Evolutionary conservation across 192 early-diverging fungal species (phyloP), one percentile per base, ranked within the genome.

Genomic region (Rhizophlyctis rosea): DNA sequence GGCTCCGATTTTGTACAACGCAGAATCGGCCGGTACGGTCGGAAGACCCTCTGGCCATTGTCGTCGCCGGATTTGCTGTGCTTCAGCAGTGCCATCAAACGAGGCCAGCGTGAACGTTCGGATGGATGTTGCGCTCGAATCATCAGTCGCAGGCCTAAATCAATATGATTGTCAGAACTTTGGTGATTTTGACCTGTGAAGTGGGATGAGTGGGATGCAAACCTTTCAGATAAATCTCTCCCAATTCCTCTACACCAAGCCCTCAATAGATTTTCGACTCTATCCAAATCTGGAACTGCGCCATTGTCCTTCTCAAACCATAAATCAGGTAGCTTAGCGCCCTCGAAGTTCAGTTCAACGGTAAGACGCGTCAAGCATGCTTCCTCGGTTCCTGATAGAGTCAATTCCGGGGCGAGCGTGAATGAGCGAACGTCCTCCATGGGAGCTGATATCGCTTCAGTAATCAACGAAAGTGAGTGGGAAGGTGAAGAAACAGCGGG

Each of bases 1-100:
- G 3, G 62, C 35, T 11, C 79, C 76, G 50, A 81, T 30, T 29
- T 74, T 77, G 52, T 75, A 73, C 33, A 81, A 47, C 31, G 55
- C 21, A 11, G 75, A 71, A 36, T 55, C 62, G 52, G 75, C 48
- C 3, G 70, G 57, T 32, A 66, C 58, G 18, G 57, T 36, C 23
- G 71, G 70, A 36, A 65, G 53, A 7, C 55, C 66, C 23, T 55
- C 66, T 3, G 65, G 70, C 64, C 67, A 65, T 65, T 54, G 39
- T 44, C 39, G 39, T 18, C 39, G 39, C 29, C 14, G 62, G 27
- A 34, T 34, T 16, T 32, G 35, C 3, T 35, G 34, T 29, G 57
- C 25, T 24, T 25, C 31, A 7, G 50, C 21, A n/a, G 35, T 21
- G 31, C 35, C 55, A 4, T 64, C 50, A 3, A 32, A 34, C 9